Base-by-base conservation (phyloP, 2,329 filamentous ascomycete genomes). In the Hymenoscyphus fructigenus region DNA sequence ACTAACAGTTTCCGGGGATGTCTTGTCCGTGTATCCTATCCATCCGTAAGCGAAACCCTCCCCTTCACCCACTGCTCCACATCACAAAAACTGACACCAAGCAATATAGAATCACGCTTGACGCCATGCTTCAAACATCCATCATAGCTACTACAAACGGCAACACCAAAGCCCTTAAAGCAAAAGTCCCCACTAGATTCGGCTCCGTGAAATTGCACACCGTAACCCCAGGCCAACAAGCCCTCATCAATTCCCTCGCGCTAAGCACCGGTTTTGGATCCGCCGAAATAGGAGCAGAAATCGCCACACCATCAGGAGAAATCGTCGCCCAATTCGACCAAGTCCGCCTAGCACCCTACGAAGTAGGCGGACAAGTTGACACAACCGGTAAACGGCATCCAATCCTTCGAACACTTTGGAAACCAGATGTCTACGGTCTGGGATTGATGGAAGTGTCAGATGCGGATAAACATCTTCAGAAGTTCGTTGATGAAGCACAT, bases 71-170 rank as follows among this genome's bases (percentile, higher is more conserved):
- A 14, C 14, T 12, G 4, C 34, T 36, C 34, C 85, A n/a, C n/a
- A 85, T 0, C 10, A 36, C 10, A 36, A 36, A 36, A 36, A 36
- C 34, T 36, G 34, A 36, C 34, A 36, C 34, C 4, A 36, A 36
- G 34, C 10, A 14, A 36, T 36, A 9, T 36, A 36, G 34, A 36
- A 79, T 83, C 3, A 85, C 84, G 0, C 76, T 87, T 20, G 85
- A 87, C 68, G 76, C 82, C 1, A 81, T 86, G 74, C 79, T 87
- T 32, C 85, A 87, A 63, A 79, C 80, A 0, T 76, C 83, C 4
- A 67, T 69, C 20, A 61, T 70, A 56, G 66, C 64, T 2, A 67
- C 60, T 1, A 61, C 72, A 5, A 59, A 60, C 57, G 67, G 67
- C n/a, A 12, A 47, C 6, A 41, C 63, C 20, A 29, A 44, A 23